These are phyloP conservation scores for Globisporangium emineosum DNA, from an alignment of 352 stramenopile genomes.

Conservation along the genomic window DNA sequence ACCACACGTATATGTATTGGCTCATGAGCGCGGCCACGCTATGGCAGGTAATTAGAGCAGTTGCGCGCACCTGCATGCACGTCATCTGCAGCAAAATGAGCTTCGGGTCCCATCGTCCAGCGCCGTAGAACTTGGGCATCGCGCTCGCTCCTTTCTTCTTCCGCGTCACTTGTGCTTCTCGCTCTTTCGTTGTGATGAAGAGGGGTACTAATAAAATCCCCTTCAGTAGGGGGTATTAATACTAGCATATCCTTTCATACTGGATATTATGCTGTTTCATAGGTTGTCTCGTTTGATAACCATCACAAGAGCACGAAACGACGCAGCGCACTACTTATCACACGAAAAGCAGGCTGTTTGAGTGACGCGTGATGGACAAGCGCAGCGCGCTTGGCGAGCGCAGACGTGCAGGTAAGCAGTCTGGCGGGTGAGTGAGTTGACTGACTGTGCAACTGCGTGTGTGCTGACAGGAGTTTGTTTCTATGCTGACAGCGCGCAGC, in stretches of 20 bases:
- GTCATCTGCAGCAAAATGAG: conserved; percentile 87
- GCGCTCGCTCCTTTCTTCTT: conserved; percentile 7
- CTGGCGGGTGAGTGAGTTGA: background rate
- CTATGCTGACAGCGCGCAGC: conserved; percentile 1
- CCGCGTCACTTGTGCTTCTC: too few species aligned
- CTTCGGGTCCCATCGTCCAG: conserved; percentile 79
- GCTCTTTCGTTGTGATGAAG: background rate
- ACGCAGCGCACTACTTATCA: conserved; percentile 6
- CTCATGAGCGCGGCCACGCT: background rate
- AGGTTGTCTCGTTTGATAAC: background rate
- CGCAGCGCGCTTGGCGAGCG: conserved; percentile 9
- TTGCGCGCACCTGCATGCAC: conserved; percentile 72
- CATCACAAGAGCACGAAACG: conserved; percentile 14
- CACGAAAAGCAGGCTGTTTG: background rate
- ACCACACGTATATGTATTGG: background rate
- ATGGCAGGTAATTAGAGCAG: background rate
- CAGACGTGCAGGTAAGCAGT: conserved; percentile 3
- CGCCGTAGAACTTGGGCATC: conserved; percentile 86
- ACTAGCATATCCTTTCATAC: background rate
- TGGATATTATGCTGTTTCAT: background rate
- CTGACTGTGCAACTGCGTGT: background rate
- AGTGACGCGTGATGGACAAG: conserved; percentile 10
- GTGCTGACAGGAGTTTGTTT: background rate
- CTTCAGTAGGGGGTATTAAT: background rate
- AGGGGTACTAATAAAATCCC: too few species aligned